Conservation (phyloP, 352 stramenopile genomes). For the Aphanomyces cochlioides region DNA sequence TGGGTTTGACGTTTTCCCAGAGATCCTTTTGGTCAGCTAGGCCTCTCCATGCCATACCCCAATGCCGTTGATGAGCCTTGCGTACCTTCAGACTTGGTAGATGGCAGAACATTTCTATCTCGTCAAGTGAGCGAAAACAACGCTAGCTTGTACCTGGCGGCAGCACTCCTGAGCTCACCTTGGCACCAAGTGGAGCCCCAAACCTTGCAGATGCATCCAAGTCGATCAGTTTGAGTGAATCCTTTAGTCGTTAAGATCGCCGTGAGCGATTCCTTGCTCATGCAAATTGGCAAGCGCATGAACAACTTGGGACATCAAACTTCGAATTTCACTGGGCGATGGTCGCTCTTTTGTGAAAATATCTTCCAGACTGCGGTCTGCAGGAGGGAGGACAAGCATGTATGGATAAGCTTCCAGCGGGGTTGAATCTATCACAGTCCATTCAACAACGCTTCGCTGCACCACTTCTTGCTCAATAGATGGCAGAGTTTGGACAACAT, state of each 20-base stretch:
- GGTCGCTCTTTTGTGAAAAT: neutral
- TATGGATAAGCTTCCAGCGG: neutral
- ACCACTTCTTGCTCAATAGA: neutral
- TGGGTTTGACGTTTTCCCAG: neutral
- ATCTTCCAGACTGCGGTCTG: neutral
- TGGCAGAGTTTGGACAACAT: neutral
- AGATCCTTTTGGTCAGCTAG: neutral
- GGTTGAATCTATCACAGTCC: neutral
- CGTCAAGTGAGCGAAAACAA: neutral
- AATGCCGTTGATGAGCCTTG: neutral
- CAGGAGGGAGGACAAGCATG: conserved; percentile 1
- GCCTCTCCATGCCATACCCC: too few species aligned
- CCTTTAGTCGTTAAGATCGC: conserved; percentile 31
- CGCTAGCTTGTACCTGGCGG: conserved; percentile 17
- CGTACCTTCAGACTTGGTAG: neutral
- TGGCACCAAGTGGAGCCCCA: neutral
- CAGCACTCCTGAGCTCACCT: conserved; percentile 30
- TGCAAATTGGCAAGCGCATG: neutral
- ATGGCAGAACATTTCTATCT: conserved; percentile 16
- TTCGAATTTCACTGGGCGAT: neutral
- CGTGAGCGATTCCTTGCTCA: conserved; percentile 21
- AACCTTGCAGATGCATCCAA: conserved; percentile 18
- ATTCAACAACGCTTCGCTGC: neutral
- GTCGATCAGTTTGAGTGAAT: conserved; percentile 32
- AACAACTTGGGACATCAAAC: neutral